Evolutionary conservation across 2,329 filamentous ascomycete genomes (phyloP).

Genomic region (Monilinia fructicola): DNA sequence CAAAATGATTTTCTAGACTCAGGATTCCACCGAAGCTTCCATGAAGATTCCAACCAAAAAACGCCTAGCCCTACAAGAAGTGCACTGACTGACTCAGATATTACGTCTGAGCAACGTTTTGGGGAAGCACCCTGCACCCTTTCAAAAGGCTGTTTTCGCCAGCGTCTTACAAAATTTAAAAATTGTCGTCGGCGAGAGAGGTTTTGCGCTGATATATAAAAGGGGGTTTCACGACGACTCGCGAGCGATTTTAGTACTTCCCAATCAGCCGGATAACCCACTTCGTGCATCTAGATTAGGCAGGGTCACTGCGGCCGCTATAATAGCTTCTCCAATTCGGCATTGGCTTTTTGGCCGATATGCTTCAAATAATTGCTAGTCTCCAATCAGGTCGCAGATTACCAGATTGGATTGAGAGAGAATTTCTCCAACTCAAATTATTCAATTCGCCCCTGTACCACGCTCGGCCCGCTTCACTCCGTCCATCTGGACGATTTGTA

Average conservation of each 20-base stretch:
- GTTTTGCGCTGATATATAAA: constrained; percentile 6
- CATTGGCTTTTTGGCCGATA: not conserved
- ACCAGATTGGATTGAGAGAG: constrained; percentile 1
- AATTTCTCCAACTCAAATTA: constrained; percentile 8
- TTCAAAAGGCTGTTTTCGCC: constrained; percentile 2
- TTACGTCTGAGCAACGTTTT: constrained; percentile 13
- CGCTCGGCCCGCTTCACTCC: not conserved
- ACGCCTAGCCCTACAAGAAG: not conserved
- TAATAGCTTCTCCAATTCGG: not conserved
- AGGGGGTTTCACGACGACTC: not conserved
- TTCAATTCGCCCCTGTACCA: constrained; percentile 1
- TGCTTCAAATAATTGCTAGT: not conserved
- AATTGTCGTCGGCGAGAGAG: not conserved
- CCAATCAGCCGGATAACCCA: not conserved
- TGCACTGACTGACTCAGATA: not conserved
- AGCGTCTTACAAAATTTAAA: not conserved
- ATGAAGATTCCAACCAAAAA: not conserved
- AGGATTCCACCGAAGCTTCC: not conserved
- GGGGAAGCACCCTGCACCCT: not conserved
- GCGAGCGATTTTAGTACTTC: not conserved
- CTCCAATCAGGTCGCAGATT: constrained; percentile 2
- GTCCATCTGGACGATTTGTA: not conserved
- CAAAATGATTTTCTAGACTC: constrained; percentile 2
- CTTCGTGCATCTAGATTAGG: not conserved
- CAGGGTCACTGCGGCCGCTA: constrained; percentile 17